Evolutionary conservation across 2,329 filamentous ascomycete genomes (phyloP).

Genomic region (Chaetomium sp.): DNA sequence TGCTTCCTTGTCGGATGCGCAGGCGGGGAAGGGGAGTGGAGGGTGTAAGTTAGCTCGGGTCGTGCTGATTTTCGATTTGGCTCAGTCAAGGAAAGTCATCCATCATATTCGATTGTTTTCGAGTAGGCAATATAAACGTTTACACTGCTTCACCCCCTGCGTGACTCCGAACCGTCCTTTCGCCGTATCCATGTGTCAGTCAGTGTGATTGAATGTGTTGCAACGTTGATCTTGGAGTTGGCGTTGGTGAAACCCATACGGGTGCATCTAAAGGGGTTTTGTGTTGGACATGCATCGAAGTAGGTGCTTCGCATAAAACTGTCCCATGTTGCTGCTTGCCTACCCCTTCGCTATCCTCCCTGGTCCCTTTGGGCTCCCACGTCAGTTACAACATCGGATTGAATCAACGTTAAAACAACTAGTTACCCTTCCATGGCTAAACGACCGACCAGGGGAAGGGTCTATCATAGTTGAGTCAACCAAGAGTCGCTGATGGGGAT

Average conservation of each 20-base stretch:
- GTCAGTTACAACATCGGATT: no score
- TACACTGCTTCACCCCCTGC: not conserved
- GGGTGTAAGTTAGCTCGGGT: no score
- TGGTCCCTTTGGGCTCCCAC: not conserved
- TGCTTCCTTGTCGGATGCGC: no score
- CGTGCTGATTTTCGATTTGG: not conserved
- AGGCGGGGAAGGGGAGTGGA: no score
- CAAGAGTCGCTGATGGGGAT: not conserved
- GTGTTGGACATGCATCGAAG: no score
- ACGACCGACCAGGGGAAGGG: no score
- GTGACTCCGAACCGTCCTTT: not conserved
- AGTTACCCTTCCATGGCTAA: no score
- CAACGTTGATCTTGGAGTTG: not conserved
- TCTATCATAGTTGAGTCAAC: no score
- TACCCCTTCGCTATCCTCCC: not conserved
- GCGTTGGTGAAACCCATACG: not conserved
- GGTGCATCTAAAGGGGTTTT: not conserved
- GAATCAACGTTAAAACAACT: no score
- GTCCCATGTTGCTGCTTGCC: not conserved
- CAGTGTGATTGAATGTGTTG: not conserved
- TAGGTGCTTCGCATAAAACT: no score
- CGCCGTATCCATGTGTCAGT: not conserved
- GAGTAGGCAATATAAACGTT: not conserved
- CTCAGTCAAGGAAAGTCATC: not conserved
- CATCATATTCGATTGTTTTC: not conserved